These are phyloP conservation scores for Penicillium sclerotiorum DNA, from an alignment of 2,329 filamentous ascomycete species.

Conservation along the genomic window DNA sequence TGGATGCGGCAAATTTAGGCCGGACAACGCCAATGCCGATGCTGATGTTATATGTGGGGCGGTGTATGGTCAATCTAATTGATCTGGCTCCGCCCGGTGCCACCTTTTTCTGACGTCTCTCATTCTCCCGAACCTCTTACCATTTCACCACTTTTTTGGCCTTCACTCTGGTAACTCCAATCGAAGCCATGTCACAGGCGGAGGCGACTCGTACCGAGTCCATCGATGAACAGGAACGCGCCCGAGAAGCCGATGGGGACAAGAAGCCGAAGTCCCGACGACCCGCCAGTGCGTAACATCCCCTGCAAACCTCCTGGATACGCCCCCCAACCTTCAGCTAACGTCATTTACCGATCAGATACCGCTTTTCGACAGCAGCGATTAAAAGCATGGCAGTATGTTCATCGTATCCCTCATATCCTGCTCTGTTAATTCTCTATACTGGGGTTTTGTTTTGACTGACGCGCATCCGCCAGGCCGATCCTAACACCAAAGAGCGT, in stretches of 20 bases:
- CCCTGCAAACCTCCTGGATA: slow-evolving; percentile 3
- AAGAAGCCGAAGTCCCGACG: slow-evolving; percentile 90
- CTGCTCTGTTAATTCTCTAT: neutral
- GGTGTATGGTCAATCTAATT: slow-evolving; percentile 7
- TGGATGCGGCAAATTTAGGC: neutral
- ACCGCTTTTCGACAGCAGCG: slow-evolving; percentile 96
- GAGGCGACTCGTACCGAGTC: slow-evolving; percentile 45
- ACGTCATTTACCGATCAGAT: slow-evolving; percentile 57
- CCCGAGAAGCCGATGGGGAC: slow-evolving; percentile 47
- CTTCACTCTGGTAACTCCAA: slow-evolving; percentile 5
- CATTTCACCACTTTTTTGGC: slow-evolving; percentile 1
- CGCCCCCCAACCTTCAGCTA: slow-evolving; percentile 7
- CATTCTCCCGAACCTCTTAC: slow-evolving; percentile 4
- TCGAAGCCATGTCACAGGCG: slow-evolving; percentile 46
- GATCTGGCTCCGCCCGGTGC: slow-evolving; percentile 24
- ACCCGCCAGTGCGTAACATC: slow-evolving; percentile 75
- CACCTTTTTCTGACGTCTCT: slow-evolving; percentile 31
- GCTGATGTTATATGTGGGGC: neutral
- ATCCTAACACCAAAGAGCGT: slow-evolving; percentile 95
- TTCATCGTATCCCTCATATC: neutral
- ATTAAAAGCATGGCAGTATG: slow-evolving; percentile 97
- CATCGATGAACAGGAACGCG: slow-evolving; percentile 48
- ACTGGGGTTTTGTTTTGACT: slow-evolving; percentile 9
- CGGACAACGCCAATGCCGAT: neutral
- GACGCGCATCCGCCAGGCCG: slow-evolving; percentile 60